Base-by-base conservation (phyloP, 345 rosid species). In the rapeseed (Brassica napus) region DNA sequence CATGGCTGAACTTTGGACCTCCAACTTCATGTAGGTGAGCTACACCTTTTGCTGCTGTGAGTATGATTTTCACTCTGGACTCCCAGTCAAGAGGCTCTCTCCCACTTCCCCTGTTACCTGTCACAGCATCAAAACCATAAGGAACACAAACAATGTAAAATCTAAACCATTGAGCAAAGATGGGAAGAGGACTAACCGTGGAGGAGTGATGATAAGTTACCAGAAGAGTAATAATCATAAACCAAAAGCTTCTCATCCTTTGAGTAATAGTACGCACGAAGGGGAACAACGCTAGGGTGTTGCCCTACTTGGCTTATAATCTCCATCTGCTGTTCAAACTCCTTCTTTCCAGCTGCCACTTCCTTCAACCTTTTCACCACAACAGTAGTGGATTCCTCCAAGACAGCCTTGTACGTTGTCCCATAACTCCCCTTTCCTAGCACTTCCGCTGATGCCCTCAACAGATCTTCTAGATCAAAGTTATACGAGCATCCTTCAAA, bases 361-460 rank as follows among this genome's bases (percentile, higher is more conserved):
- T 92, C 98, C 49, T 84, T 91, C 86, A 94, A 77, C 86, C 98
- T 84, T 80, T 94, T 94, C 42, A 94, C 97, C 39, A 90, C 97
- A 18, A 92, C 97, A 0, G 94, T 90, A 9, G 86, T 89, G 24
- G 90, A 85, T 75, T 90, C 96, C 81, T 92, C 97, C 83, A 94
- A 81, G 44, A 91, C 86, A 8, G 97, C 98, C 83, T 94, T 94
- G 75, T 94, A 94, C 14, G 98, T 86, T 0, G 90, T 92, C 69
- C 98, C 97, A 70, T 82, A 89, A 15, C 90, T 89, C 44, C 98
- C 98, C 69, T 92, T 94, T 54, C 98, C 98, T 30, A 94, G 80
- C n/a, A 94, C 94, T 82, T 94, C 98, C 30, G 97, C 98, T 0
- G 98, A 91, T 74, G 97, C 97, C 81, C 97, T 92, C 78, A 94